Conservation (phyloP, 805 yeast genomes). For the Jamesozyma hellenica region DNA sequence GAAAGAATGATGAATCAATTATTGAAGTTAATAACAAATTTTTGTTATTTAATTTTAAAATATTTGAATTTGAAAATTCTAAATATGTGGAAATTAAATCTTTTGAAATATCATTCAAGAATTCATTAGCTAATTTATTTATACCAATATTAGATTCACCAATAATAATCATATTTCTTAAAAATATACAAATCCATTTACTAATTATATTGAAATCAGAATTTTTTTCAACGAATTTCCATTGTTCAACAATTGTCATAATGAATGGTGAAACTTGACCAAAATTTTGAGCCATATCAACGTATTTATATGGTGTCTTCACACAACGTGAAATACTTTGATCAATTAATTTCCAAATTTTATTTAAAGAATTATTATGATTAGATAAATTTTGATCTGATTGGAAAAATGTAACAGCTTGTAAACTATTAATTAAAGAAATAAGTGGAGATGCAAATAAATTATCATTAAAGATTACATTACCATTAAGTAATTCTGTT, state of each 20-base stretch:
- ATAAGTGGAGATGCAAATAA: slow-evolving; percentile 43
- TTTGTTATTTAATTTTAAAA: slow-evolving; percentile 8
- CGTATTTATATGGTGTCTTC: slow-evolving; percentile 73
- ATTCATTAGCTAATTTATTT: slow-evolving; percentile 3
- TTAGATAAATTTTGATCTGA: slow-evolving; percentile 2
- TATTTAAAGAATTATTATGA: slow-evolving; percentile 13
- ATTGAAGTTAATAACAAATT: slow-evolving; percentile 11
- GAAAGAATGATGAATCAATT: slow-evolving; percentile 27
- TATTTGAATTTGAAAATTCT: slow-evolving; percentile 15
- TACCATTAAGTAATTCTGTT: slow-evolving; percentile 38
- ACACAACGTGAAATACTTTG: slow-evolving; percentile 65
- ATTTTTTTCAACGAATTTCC: slow-evolving; percentile 37
- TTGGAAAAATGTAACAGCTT: slow-evolving; percentile 10
- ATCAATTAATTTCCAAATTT: slow-evolving; percentile 59
- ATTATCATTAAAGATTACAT: slow-evolving; percentile 44
- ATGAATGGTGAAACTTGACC: slow-evolving; percentile 44
- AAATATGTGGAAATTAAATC: slow-evolving; percentile 10
- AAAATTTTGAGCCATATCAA: slow-evolving; percentile 43
- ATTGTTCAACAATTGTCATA: slow-evolving; percentile 58
- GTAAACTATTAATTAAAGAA: slow-evolving; percentile 45
- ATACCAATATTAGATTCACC: slow-evolving; percentile 47
- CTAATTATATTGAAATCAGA: slow-evolving; percentile 18
- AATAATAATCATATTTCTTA: slow-evolving; percentile 38
- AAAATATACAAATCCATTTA: slow-evolving; percentile 43
- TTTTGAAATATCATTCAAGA: slow-evolving; percentile 7